Evolutionary conservation across 2,329 filamentous ascomycete species (phyloP).

Genomic region (Lachnellula willkommii): DNA sequence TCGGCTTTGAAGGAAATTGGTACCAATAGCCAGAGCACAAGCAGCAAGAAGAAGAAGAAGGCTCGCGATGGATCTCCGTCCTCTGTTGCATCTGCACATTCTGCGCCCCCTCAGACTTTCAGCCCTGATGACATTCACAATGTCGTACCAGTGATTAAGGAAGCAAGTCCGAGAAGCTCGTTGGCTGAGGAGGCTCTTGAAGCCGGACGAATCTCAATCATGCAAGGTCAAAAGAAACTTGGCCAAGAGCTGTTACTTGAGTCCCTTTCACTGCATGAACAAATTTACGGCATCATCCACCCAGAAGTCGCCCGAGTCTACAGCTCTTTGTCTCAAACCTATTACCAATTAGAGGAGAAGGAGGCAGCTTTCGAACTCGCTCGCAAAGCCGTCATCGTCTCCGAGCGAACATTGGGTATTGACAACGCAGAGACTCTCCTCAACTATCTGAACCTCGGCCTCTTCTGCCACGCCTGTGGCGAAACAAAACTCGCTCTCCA

Average conservation of each 20-base stretch:
- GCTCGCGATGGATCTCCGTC: constrained; percentile 47
- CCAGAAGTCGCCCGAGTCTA: constrained; percentile 95
- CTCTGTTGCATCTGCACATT: constrained; percentile 38
- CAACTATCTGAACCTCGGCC: constrained; percentile 89
- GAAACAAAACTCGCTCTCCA: constrained; percentile 83
- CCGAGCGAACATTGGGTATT: constrained; percentile 87
- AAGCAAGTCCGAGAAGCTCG: constrained; percentile 83
- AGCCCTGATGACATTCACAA: constrained; percentile 81
- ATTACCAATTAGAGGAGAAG: constrained; percentile 98
- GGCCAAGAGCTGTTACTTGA: constrained; percentile 95
- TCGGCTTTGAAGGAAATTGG: constrained; percentile 40
- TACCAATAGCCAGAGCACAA: constrained; percentile 26
- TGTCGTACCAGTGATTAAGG: constrained; percentile 90
- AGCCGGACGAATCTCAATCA: constrained; percentile 90
- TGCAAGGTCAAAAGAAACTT: constrained; percentile 91
- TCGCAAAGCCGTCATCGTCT: constrained; percentile 92
- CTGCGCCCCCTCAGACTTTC: constrained; percentile 58
- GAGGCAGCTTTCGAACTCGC: constrained; percentile 90
- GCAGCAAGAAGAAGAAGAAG: constrained; percentile 57
- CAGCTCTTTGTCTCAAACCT: constrained; percentile 89
- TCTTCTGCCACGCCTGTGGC: constrained; percentile 88
- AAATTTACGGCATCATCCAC: constrained; percentile 96
- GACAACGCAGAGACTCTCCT: constrained; percentile 92
- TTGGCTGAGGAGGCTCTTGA: constrained; percentile 94
- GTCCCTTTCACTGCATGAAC: constrained; percentile 91